Evolutionary conservation across 805 yeast species (phyloP), one percentile per base, ranked within the genome.

Genomic region (Ogataea zsoltii): DNA sequence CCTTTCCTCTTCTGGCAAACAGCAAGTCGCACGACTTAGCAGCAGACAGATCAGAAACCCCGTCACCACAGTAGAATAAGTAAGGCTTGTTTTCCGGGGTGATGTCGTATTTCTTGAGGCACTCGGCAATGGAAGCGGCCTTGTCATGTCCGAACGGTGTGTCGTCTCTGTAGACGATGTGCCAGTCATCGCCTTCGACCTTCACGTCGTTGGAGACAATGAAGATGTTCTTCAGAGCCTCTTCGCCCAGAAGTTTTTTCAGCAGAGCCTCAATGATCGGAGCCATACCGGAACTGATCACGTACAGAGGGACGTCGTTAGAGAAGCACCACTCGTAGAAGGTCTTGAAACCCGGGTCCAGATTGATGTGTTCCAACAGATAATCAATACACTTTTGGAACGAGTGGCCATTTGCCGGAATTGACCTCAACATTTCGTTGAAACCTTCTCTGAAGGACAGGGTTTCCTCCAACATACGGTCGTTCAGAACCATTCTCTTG

Each of bases 31-130:
- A 90, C 67, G 94, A 97, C 61, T 86, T 84, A 18, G 98, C 97
- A 18, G 99, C 99, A 46, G 89, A 80, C 56, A 94, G 73, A 66
- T 94, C 99, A 37, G 95, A 84, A 26, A 94, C 97, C 53, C 99
- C 99, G 65, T 94, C 99, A 48, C 99, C 99, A 61, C 96, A 88
- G 72, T 94, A 94, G 65, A 92, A 88, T 56, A 89, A 75, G 32
- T 73, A 71, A 13, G 96, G 96, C 39, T 79, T 74, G 16, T 66
- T 59, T 7, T 21, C 40, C 7, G 58, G 64, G 16, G 63, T 62
- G 10, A 44, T 42, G 16, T 54, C 49, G 44, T 58, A 70, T 60
- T 47, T 73, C 65, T 53, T 39, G 43, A 55, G 44, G 51, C 71
- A 74, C 41, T 74, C 72, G 45, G 78, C 75, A 57, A 94, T 92